phyloP scores from a whole-genome alignment of 108 stramenopile genomes.

The Nitzschia sp. region DNA sequence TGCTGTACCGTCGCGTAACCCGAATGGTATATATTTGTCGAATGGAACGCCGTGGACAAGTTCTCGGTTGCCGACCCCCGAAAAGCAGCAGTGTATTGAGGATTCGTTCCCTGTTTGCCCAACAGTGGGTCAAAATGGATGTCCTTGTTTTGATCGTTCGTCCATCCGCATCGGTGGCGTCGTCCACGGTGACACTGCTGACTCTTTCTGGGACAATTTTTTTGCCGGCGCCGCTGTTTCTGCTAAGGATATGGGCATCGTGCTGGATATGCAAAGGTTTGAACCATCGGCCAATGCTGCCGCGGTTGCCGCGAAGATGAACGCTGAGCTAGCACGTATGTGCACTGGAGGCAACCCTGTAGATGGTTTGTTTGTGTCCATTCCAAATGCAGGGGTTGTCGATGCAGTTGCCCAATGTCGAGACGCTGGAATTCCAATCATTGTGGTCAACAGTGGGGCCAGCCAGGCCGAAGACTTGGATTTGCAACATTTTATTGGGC shows the following conservation, averaged over 20 bases:
- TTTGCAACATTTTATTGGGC: conserved; percentile 11
- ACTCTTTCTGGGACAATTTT: conserved; percentile 33
- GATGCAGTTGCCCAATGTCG: conserved; percentile 8
- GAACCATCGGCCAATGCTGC: background rate
- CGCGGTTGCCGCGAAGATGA: conserved; percentile 13
- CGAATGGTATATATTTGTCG: background rate
- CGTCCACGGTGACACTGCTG: conserved; percentile 25
- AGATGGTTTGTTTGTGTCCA: conserved; percentile 33
- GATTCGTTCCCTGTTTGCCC: background rate
- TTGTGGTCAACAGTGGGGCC: conserved; percentile 13
- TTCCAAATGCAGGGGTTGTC: conserved; percentile 8
- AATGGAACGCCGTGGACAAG: background rate
- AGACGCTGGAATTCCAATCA: conserved; percentile 10
- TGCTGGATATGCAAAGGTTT: conserved; percentile 14
- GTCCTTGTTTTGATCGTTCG: background rate
- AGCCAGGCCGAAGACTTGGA: conserved; percentile 1
- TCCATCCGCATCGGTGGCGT: conserved; percentile 11
- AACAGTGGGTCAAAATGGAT: background rate
- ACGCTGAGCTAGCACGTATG: background rate
- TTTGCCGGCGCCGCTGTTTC: conserved; percentile 23
- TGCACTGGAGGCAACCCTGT: conserved; percentile 15
- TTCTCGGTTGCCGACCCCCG: background rate
- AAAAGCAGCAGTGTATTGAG: background rate
- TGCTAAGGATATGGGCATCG: conserved; percentile 24
- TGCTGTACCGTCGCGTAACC: background rate